These are phyloP conservation scores for Sorghum bicolor DNA, from an alignment of 176 grass and related monocot genomes.

Conservation along the genomic window Sorghum_bicolor_NCBIv3 NC_012877.2:58421001-58421500, in stretches of 20 bases:
- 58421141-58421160: constrained; percentile 25
- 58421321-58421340: constrained; percentile 45
- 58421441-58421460: constrained; percentile 74
- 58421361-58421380: background rate
- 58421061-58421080: constrained; percentile 9
- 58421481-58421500: constrained; percentile 71
- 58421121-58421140: constrained; percentile 6
- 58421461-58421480: constrained; percentile 86
- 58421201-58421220: constrained; percentile 35
- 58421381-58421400: constrained; percentile 14
- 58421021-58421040: constrained; percentile 31
- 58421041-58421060: constrained; percentile 24
- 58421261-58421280: constrained; percentile 26
- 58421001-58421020: constrained; percentile 19
- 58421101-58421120: constrained; percentile 16
- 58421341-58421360: constrained; percentile 8
- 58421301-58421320: constrained; percentile 27
- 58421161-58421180: constrained; percentile 54
- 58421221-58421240: constrained; percentile 46
- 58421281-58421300: constrained; percentile 31
- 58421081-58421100: constrained; percentile 18
- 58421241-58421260: constrained; percentile 42
- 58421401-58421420: constrained; percentile 57
- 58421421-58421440: constrained; percentile 44
- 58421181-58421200: constrained; percentile 49